These are phyloP conservation scores for Raphanus raphanistrum DNA, from an alignment of 345 rosid species.

Conservation along the genomic window DNA sequence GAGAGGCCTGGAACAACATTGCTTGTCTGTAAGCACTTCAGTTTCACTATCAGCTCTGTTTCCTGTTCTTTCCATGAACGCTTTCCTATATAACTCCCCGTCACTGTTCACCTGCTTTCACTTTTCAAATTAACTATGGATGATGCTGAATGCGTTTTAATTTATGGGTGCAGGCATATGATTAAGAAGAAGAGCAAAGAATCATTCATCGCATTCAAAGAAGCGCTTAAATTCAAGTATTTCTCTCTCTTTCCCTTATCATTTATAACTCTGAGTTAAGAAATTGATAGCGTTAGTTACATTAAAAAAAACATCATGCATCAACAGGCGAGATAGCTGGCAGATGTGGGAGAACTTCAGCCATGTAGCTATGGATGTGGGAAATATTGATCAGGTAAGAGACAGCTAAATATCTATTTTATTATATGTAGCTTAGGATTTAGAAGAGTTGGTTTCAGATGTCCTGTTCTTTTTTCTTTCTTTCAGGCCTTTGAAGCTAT, in stretches of 20 bases:
- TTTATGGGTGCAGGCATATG: conserved; percentile 70
- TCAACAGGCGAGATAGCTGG: conserved; percentile 90
- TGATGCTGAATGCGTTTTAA: conserved; percentile 1
- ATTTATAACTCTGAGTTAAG: not conserved
- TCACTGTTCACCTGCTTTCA: not conserved
- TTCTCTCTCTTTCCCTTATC: conserved; percentile 28
- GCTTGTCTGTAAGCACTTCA: conserved; percentile 80
- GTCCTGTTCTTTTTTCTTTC: not conserved
- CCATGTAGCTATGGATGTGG: conserved; percentile 88
- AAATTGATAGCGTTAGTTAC: conserved; percentile 3
- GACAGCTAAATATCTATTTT: conserved; percentile 5
- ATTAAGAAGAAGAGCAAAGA: conserved; percentile 82
- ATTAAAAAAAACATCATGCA: conserved; percentile 5
- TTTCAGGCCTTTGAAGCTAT: conserved; percentile 81
- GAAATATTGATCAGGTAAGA: conserved; percentile 78
- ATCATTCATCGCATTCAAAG: conserved; percentile 88
- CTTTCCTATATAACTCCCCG: not conserved
- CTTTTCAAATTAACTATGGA: not conserved
- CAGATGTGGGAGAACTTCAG: conserved; percentile 92
- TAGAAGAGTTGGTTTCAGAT: conserved; percentile 1
- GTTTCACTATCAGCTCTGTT: conserved; percentile 18
- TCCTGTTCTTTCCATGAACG: not conserved
- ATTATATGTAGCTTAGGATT: not conserved
- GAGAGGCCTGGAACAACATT: conserved; percentile 97
- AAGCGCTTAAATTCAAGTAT: conserved; percentile 93